phyloP scores from a whole-genome alignment of 2,329 filamentous ascomycete genomes.

The Colletotrichum sp. region DNA sequence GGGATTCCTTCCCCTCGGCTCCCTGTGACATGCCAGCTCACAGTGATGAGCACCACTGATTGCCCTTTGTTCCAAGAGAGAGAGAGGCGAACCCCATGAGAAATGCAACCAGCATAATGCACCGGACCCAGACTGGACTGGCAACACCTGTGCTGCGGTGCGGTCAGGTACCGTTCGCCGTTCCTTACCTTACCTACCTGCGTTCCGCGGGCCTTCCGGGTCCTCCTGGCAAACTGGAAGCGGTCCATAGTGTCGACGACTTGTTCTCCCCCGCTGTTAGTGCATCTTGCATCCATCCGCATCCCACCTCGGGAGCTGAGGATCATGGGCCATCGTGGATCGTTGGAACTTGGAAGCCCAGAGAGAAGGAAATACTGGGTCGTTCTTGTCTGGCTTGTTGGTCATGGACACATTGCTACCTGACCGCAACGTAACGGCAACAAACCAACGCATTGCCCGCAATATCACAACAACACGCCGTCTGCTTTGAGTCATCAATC shows the following conservation, averaged over 20 bases:
- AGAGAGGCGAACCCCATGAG: background rate
- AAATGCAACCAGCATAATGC: background rate
- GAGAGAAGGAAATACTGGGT: conserved; percentile 3
- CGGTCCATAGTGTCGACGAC: background rate
- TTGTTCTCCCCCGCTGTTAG: background rate
- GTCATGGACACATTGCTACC: background rate
- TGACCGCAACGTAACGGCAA: background rate
- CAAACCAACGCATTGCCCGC: background rate
- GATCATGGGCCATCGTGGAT: conserved; percentile 7
- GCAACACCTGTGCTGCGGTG: background rate
- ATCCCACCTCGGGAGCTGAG: background rate
- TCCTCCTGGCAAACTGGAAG: background rate
- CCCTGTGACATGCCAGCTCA: conserved; percentile 19
- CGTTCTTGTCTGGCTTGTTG: background rate
- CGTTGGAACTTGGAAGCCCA: conserved; percentile 7
- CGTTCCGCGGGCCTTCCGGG: background rate
- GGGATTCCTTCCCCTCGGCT: conserved; percentile 12
- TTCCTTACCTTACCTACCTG: background rate
- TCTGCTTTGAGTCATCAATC: background rate
- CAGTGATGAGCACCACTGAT: background rate
- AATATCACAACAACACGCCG: background rate
- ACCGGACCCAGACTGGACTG: background rate
- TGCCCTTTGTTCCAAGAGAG: background rate
- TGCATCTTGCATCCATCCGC: background rate
- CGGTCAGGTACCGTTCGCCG: background rate